Evolutionary conservation across 345 rosid species (phyloP), one percentile per base, ranked within the genome.

Genomic region (Eucalyptus curtisii): DNA sequence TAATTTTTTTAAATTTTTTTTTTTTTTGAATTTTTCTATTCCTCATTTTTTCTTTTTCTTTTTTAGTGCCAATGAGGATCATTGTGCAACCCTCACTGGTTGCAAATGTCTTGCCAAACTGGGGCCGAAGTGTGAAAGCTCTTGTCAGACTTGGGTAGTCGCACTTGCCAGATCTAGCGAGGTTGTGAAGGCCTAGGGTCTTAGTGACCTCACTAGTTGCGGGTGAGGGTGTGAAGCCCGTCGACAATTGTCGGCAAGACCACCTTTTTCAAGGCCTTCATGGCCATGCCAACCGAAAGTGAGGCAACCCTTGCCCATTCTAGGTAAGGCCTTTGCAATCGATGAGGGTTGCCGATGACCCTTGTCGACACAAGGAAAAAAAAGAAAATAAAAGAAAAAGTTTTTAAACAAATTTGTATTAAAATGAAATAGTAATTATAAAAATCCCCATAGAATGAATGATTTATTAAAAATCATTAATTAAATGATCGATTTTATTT

Each of bases 41-140:
- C 3, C 61, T 20, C 3, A 20, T 55, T 55, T 53, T 55, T 24
- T 2, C 13, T 4, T 55, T 55, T 22, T 55, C 61, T 1, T 55
- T 55, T 55, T 9, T 0, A 19, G 2, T 1, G 57, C 10, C 0
- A 0, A 0, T 0, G 0, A 7, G 10, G 57, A 52, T 52, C 57
- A 52, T 19, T 52, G 57, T 52, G 57, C 24, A 55, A 55, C 5
- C 27, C 25, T 9, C 6, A 24, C 1, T 8, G 0, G 30, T 24
- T 55, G 61, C 30, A 9, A 55, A 55, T 2, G 27, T 24, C 61
- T 55, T 55, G 27, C 5, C 61, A 55, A 55, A 55, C 0, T 55
- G 2, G 0, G 30, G 12, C 2, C 2, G 0, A 17, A 50, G 4
- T 50, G 55, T 4, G 19, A 52, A 52, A 52, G 55, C 55, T 52